Evolutionary conservation across 2,329 filamentous ascomycete species (phyloP), one percentile per base, ranked within the genome.

Genomic region (Periconia sp.): DNA sequence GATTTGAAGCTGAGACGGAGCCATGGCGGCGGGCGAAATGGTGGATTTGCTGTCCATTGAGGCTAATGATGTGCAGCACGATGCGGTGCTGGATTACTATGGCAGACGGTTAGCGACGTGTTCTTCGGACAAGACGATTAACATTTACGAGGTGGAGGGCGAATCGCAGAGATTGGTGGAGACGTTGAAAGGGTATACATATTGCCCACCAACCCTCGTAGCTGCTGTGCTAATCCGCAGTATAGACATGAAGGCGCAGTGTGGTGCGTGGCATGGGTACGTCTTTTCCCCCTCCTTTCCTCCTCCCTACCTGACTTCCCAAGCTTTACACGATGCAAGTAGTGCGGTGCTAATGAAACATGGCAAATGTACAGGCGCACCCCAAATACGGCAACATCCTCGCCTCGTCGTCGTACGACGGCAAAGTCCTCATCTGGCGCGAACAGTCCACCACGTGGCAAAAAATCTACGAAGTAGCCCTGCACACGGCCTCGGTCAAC

Each of bases 371-470:
- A 36, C 21, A 80, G 78, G 92, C 92, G 35, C 94, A 99, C 68
- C 94, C 94, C 52, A 97, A 99, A 71, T 97, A 95, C 73, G 94
- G 94, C 76, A 96, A 92, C 71, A 96, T 99, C 67, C 86, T 99
- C 48, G 94, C 94, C 42, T 95, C 90, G 50, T 89, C 91, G 37
- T 90, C 89, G 56, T 99, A 96, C 77, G 94, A 99, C 73, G 94
- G 92, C 73, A 96, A 96, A 74, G 92, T 99, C 56, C 85, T 97
- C 71, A 95, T 99, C 79, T 99, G 92, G 91, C 90, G 92, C 71
- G 94, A 99, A 74, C 87, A 92, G 71, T 59, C 61, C 29, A 61
- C 58, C 50, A 54, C 58, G 46, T 79, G 76, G 76, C 87, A 91
- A 64, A 86, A 87, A 68, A 90, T 96, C 71, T 95, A 94, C 77